Percentiles rank a stretch among this genome's conserved stretches.
Evolutionary conservation across 208 protist species (phyloP).

Genomic region (Wallacemonas rigidus): DNA sequence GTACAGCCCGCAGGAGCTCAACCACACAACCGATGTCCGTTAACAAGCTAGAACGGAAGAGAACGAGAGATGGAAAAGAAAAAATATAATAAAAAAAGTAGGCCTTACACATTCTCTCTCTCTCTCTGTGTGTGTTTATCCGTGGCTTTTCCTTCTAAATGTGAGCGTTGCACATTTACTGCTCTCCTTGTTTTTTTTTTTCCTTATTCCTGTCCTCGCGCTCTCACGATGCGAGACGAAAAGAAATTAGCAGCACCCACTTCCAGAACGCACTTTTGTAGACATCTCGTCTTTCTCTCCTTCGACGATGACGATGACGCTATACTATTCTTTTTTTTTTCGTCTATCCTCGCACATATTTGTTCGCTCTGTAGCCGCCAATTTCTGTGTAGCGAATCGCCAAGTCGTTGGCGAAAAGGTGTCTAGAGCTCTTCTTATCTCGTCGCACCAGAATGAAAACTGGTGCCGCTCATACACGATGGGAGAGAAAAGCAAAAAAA

Average conservation of each 20-base stretch:
- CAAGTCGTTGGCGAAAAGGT: too few species aligned
- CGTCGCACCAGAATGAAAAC: too few species aligned
- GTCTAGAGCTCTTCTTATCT: too few species aligned
- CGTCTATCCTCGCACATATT: too few species aligned
- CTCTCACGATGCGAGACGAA: background rate
- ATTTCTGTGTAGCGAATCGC: too few species aligned
- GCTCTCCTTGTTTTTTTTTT: conserved; percentile 12
- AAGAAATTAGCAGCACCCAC: too few species aligned
- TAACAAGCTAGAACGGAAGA: conserved; percentile 26
- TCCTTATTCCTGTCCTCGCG: conserved; percentile 4
- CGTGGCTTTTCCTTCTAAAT: background rate
- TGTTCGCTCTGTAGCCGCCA: too few species aligned
- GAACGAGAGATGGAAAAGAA: background rate
- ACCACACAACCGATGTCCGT: conserved; percentile 81
- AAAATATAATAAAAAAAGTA: background rate
- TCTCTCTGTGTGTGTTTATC: background rate
- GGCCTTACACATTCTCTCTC: conserved; percentile 11
- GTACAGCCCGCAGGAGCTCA: conserved; percentile 67
- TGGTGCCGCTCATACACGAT: too few species aligned
- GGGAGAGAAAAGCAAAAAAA: too few species aligned
- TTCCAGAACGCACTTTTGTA: too few species aligned
- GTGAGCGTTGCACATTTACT: background rate
- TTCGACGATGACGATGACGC: background rate
- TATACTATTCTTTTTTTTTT: background rate
- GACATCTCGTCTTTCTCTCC: background rate